Evolutionary conservation across 768 basidiomycete genomes (phyloP), one percentile per base, ranked within the genome.

Genomic region (Panellus pusillus): DNA sequence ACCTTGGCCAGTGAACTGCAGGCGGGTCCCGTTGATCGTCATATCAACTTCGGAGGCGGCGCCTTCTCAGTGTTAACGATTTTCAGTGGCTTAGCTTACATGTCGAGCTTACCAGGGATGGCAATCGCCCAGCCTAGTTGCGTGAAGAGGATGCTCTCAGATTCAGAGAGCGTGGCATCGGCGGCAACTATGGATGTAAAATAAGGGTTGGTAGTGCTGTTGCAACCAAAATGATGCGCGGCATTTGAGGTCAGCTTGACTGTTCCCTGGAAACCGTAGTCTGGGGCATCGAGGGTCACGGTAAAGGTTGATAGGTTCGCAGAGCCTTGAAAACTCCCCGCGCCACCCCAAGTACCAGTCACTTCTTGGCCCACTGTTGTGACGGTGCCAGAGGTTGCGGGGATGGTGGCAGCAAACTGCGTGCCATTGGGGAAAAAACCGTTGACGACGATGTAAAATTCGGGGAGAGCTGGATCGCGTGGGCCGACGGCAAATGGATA

Each of bases 51-150:
- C 38, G 12, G 48, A 59, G 31, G 31, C 29, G 27, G 64, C 61
- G 36, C 61, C 61, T 61, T 28, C 24, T 24, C 24, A 24, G 24
- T 2, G 24, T 24, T 6, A 24, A 24, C 24, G 3, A 24, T 24
- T 24, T 24, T 24, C 24, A 24, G 24, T 24, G 24, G 24, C 24
- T 24, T 24, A 6, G 24, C 24, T 24, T 6, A 24, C 2, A 24
- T 24, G 24, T 24, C 24, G 24, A 24, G 29, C 54, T 24, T 47
- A 58, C 62, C 63, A n/a, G 64, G 64, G 37, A 57, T 43, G 18
- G 61, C 42, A 6, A 54, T 55, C 24, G 61, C 54, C 66, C 66
- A 65, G 6, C 66, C 66, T 47, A 63, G 45, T 40, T 65, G 54
- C 35, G 53, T 56, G 57, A 39, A 66, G 18, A 65, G 47, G 32